These are phyloP conservation scores for Cucurbita argyrosperma DNA, from an alignment of 306 rosid species.

Conservation along the genomic window DNA sequence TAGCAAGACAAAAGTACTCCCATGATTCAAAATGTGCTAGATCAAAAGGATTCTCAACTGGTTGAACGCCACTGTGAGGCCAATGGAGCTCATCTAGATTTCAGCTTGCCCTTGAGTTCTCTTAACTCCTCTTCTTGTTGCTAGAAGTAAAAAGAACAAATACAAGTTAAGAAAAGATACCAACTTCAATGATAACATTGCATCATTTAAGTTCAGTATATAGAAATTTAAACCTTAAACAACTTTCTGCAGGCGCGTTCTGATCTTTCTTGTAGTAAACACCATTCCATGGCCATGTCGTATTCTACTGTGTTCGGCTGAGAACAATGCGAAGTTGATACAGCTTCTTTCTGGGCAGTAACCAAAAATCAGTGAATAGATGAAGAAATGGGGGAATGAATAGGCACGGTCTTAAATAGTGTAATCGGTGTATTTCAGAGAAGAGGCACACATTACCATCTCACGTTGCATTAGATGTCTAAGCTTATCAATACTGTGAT, in stretches of 20 bases:
- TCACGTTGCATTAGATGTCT: slow-evolving; percentile 43
- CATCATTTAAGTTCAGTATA: not conserved
- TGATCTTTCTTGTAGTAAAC: slow-evolving; percentile 30
- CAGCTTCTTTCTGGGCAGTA: slow-evolving; percentile 31
- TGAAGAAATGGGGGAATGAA: not conserved
- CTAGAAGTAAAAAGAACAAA: slow-evolving; percentile 17
- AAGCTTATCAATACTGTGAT: slow-evolving; percentile 39
- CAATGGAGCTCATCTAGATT: slow-evolving; percentile 21
- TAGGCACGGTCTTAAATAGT: not conserved
- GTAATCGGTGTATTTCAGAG: not conserved
- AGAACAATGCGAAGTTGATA: slow-evolving; percentile 42
- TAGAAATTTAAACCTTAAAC: slow-evolving; percentile 31
- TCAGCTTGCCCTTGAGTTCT: slow-evolving; percentile 40
- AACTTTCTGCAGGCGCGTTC: slow-evolving; percentile 32
- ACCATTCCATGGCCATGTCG: slow-evolving; percentile 51
- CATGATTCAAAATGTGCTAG: not conserved
- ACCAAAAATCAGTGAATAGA: slow-evolving; percentile 4
- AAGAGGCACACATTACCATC: slow-evolving; percentile 32
- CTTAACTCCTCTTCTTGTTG: slow-evolving; percentile 49
- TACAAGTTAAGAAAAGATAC: not conserved
- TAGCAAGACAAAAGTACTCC: not conserved
- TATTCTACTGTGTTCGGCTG: slow-evolving; percentile 40
- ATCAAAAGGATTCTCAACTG: not conserved
- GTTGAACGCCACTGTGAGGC: not conserved
- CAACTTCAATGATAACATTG: slow-evolving; percentile 4